Base-by-base conservation (phyloP, 176 grass and related monocot genomes). In the Leersia perrieri region DNA sequence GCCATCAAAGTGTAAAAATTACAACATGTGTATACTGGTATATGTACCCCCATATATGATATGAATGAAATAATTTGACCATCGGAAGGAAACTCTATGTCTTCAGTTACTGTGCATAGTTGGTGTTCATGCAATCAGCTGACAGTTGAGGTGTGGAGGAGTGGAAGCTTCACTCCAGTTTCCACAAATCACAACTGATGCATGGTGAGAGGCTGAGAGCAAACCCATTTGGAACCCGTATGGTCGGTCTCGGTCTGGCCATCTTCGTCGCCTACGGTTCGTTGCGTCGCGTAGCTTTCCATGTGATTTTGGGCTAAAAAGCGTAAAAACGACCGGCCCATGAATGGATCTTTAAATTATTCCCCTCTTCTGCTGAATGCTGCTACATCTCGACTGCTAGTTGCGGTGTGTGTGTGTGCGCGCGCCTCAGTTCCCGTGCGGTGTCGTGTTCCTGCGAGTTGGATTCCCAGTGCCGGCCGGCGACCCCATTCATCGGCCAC, bases 391-490 rank as follows among this genome's bases (percentile, higher is more conserved):
- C 65, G 4, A 58, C 2, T 55, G 51, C 51, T 55, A n/a, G 51
- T 55, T 55, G 47, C 47, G 16, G 47, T 22, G 47, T 7, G n/a
- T n/a, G n/a, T n/a, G n/a, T n/a, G n/a, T n/a, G n/a, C n/a, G n/a
- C n/a, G n/a, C n/a, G 30, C 86, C 63, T 89, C 33, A 75, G 55
- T 83, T 33, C 60, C 41, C 82, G 83, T 74, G 90, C 83, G 35
- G 47, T 66, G 84, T 70, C 85, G 80, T 76, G 80, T 78, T 87
- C 67, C 81, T 66, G 74, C 79, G 53, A 87, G 72, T 60, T 44
- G 66, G 78, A 78, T 82, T 44, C 69, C 69, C 22, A 25, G n/a
- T 58, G 53, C 53, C 53, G 35, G 65, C 85, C 79, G 76, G 68
- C 73, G 79, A 69, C 75, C 74, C 75, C 57, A 83, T 29, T 58